phyloP scores from a whole-genome alignment of 768 basidiomycete genomes.

The Tulasnella sp. region DNA sequence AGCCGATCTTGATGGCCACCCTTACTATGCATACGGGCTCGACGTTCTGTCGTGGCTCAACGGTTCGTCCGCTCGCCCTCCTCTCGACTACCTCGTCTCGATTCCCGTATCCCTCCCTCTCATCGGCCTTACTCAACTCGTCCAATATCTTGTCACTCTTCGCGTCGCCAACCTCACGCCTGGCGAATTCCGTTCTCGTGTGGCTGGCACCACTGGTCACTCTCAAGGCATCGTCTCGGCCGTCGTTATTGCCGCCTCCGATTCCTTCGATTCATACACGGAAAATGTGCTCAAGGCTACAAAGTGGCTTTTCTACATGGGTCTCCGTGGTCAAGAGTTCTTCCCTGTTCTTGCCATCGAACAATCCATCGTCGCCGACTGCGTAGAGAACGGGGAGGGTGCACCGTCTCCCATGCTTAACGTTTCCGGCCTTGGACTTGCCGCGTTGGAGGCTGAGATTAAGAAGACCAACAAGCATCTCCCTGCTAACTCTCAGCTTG shows the following conservation, averaged over 20 bases:
- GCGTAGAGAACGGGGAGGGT: constrained; percentile 87
- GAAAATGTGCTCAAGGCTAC: constrained; percentile 71
- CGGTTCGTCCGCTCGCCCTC: constrained; percentile 54
- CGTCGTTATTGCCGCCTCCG: constrained; percentile 72
- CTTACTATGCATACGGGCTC: constrained; percentile 67
- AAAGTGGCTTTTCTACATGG: constrained; percentile 86
- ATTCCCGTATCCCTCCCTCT: constrained; percentile 90
- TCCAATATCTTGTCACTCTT: constrained; percentile 77
- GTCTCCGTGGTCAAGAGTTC: constrained; percentile 82
- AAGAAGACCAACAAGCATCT: constrained; percentile 80
- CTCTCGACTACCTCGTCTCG: constrained; percentile 77
- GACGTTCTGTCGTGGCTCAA: constrained; percentile 77
- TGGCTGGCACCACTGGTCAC: constrained; percentile 88
- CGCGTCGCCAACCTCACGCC: constrained; percentile 64
- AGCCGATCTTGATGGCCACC: constrained; percentile 34
- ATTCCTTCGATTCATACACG: constrained; percentile 58
- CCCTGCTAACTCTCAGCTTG: constrained; percentile 60
- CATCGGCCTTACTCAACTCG: constrained; percentile 91
- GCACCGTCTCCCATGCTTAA: constrained; percentile 87
- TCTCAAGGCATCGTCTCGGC: constrained; percentile 96
- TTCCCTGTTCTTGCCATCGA: constrained; percentile 90
- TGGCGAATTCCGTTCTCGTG: constrained; percentile 59
- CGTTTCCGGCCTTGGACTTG: constrained; percentile 65
- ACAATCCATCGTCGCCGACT: constrained; percentile 73
- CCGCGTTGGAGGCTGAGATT: constrained; percentile 70